Base-by-base conservation (phyloP, 805 yeast genomes). In the Debaryomyces hansenii region DNA sequence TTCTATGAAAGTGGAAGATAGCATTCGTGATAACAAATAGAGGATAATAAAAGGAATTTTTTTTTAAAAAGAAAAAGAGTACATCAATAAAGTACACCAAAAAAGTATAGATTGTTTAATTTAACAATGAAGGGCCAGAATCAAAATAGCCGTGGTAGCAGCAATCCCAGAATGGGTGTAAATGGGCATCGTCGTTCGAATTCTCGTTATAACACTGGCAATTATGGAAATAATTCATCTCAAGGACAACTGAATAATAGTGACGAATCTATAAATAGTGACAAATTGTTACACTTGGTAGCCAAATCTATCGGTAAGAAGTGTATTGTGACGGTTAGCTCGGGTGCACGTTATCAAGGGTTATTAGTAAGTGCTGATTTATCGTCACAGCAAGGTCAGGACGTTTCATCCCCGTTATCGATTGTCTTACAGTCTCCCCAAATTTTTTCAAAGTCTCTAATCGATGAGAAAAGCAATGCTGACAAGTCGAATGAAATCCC, bases 301-400 rank as follows among this genome's bases (percentile, higher is more conserved):
- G 72, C 79, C 33, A 80, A 80, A 51, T 71, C 90, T 5, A 67
- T 85, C 36, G 72, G 96, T 15, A 70, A 77, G 27, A 67, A 69
- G 27, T 81, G 79, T 10, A 70, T 71, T 11, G 84, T 82, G 5
- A 80, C 90, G 3, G 80, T 84, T 1, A 66, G 79, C 20, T 76
- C 87, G 0, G 92, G 92, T 11, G 72, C 78, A 2, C 66, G 75
- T 24, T 77, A 80, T 55, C 64, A 68, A 18, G 96, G 96, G 16
- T 58, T 83, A 7, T 66, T 88, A 46, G 67, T 74, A 37, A 77
- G 84, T 9, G 73, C 78, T 16, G 70, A 70, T 37, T 60, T 69
- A 27, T 55, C 64, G 6, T 63, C 67, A 6, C 20, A 34, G 1
- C 42, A 39, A 31, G 27, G 16, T 6, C 42, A 39, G 18, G 24